Evolutionary conservation across 2,329 filamentous ascomycete species (phyloP), one percentile per base, ranked within the genome.

Genomic region (Colletotrichum incanum): DNA sequence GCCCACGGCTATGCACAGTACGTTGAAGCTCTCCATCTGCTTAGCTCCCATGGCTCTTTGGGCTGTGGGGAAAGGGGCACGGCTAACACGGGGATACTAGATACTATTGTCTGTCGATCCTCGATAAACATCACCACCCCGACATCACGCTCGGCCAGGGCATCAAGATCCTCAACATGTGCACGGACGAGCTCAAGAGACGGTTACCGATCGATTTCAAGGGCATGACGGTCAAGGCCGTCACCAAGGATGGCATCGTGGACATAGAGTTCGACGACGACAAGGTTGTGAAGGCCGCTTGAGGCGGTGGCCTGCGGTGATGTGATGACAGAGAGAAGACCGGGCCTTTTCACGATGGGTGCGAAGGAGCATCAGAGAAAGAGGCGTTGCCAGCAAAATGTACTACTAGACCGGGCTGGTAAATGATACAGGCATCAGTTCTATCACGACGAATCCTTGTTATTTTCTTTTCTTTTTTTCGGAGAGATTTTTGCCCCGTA

Each of bases 121-220:
- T 99, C 63, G 96, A 99, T 86, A 99, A 99, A 88, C 96, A 99
- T 83, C 96, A 99, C 83, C 94, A 98, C 80, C 96, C 96, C 59
- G 93, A 98, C 80, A 98, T 99, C 83, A 90, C 89, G 73, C 91
- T 96, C 66, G 95, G 93, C 74, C 90, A 97, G 83, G 96, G 96
- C 69, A 90, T 98, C 85, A 96, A 98, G 88, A 91, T 99, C 74
- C 87, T 99, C 79, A 92, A 91, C 78, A 93, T 98, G 92, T 99
- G 96, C 86, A 96, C 94, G 76, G 95, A 98, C 82, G 96, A 99
- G 88, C 86, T 99, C 81, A 98, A 98, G 90, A 92, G 96, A 82
- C 91, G 97, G 84, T 90, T 99, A 88, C 96, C 96, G 72, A 95
- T 99, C 81, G 96, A 99, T 83, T 99, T 98, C 90, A 99, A 99